Evolutionary conservation across 176 grass and related monocot species (phyloP).

Genomic region (Eragrostis curvula): DNA sequence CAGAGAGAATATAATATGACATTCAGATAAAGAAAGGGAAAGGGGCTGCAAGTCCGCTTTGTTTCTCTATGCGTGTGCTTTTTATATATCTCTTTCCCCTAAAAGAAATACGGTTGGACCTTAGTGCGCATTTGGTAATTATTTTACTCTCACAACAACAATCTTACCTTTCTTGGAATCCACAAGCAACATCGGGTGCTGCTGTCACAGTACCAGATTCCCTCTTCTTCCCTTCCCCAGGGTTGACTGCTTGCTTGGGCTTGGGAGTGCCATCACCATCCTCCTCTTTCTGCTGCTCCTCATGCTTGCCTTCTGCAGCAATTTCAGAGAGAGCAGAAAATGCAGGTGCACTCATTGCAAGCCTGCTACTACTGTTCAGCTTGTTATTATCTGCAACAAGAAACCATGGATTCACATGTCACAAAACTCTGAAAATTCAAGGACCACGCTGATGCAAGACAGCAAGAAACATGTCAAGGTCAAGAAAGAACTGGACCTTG

Average conservation of each 20-base stretch:
- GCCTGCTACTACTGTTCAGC: slow-evolving; percentile 23
- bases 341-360: slow-evolving; percentile 27
- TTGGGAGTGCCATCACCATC: slow-evolving; percentile 35
- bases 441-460: neutral
- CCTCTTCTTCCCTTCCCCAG: slow-evolving; percentile 43
- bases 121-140: slow-evolving; percentile 24
- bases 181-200: slow-evolving; percentile 50
- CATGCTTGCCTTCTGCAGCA: slow-evolving; percentile 16
- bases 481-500: no score
- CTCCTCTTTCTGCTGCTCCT: slow-evolving; percentile 26
- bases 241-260: slow-evolving; percentile 57
- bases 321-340: neutral
- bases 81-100: slow-evolving; percentile 38
- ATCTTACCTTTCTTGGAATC: slow-evolving; percentile 73
- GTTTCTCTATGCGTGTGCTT: neutral
- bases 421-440: neutral
- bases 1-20: slow-evolving; percentile 28
- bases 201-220: slow-evolving; percentile 49
- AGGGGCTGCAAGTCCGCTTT: slow-evolving; percentile 14
- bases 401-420: slow-evolving; percentile 16
- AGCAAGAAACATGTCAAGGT: neutral
- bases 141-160: slow-evolving; percentile 30
- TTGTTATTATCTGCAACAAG: slow-evolving; percentile 61
- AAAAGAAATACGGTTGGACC: slow-evolving; percentile 44
- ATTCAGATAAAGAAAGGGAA: slow-evolving; percentile 28